Base-by-base conservation (phyloP, 129 eudicot species). In the Chrysanthemum seticuspe region DNA sequence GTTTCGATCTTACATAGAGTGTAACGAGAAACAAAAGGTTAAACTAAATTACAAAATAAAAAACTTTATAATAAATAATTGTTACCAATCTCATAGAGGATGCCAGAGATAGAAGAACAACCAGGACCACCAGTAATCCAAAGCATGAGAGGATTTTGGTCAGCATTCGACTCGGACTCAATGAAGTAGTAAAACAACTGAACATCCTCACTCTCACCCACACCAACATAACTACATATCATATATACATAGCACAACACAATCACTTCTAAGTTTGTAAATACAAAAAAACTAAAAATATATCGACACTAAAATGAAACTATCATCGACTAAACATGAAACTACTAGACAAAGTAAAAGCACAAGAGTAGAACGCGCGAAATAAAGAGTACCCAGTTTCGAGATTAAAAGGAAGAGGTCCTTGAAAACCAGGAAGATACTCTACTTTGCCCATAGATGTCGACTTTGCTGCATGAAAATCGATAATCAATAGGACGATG, bases 41-140 rank as follows among this genome's bases (percentile, higher is more conserved):
- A 29, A 29, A 29, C 34, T 29, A 29, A 3, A 29, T 29, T 29
- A 29, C 34, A 2, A 29, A 29, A 2, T 29, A 29, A 49, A 19
- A 19, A 19, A 19, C 21, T 19, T 19, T 19, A 19, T 19, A 19
- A 19, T 19, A 19, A 19, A 19, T 19, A 19, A 19, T 19, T 0
- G 21, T 19, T 19, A 19, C 21, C 21, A 19, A 70, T 49, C 49
- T 68, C 76, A 10, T 60, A 77, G 8, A 77, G 13, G 21, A 77
- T 31, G 31, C 67, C 76, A 34, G 76, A 25, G 11, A 77, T 61
- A 40, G 81, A 62, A 23, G 81, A 77, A 61, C 76, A 77, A 54
- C 81, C 75, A 0, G 81, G 81, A 27, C 81, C 81, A 2, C 81
- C 81, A 2, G 76, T 50, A 14, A 77, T 53, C 76, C 76, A 70